Percentiles rank a stretch among this genome's conserved stretches.
Conservation (phyloP, 768 basidiomycete species). For the Hydnum rufescens region DNA sequence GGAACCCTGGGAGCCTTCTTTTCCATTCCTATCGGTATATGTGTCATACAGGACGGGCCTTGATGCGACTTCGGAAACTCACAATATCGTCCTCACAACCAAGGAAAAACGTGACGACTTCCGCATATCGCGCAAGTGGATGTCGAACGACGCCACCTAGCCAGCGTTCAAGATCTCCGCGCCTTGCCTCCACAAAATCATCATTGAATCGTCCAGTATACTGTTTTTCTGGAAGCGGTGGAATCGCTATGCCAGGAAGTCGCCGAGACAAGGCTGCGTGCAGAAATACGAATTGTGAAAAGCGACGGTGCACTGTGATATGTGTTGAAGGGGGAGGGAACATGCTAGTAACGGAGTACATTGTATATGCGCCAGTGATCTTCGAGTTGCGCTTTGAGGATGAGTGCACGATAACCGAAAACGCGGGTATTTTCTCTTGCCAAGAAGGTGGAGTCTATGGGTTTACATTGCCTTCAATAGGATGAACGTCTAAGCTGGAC, state of each 20-base stretch:
- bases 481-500: not conserved
- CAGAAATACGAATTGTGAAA: conserved; percentile 66
- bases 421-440: conserved; percentile 52
- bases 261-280: conserved; percentile 48
- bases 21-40: conserved; percentile 42
- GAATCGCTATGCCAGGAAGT: conserved; percentile 57
- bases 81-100: conserved; percentile 57
- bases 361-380: conserved; percentile 49
- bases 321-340: conserved; percentile 28
- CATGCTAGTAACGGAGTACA: conserved; percentile 59
- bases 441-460: conserved; percentile 28
- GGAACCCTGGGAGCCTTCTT: conserved; percentile 27
- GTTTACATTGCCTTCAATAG: not conserved
- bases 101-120: conserved; percentile 63
- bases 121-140: conserved; percentile 57
- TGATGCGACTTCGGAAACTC: conserved; percentile 16
- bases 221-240: conserved; percentile 71
- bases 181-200: conserved; percentile 64
- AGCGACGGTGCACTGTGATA: conserved; percentile 63
- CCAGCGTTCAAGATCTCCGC: conserved; percentile 68
- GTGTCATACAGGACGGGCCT: not conserved
- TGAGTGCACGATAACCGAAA: conserved; percentile 58
- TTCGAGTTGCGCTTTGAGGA: conserved; percentile 54
- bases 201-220: conserved; percentile 63
- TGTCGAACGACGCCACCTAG: conserved; percentile 49